Percentiles rank a stretch among this genome's conserved stretches.
phyloP scores from a whole-genome alignment of 1,284 basidiomycete species.

The Tilletiopsis washingtonensis region DNA sequence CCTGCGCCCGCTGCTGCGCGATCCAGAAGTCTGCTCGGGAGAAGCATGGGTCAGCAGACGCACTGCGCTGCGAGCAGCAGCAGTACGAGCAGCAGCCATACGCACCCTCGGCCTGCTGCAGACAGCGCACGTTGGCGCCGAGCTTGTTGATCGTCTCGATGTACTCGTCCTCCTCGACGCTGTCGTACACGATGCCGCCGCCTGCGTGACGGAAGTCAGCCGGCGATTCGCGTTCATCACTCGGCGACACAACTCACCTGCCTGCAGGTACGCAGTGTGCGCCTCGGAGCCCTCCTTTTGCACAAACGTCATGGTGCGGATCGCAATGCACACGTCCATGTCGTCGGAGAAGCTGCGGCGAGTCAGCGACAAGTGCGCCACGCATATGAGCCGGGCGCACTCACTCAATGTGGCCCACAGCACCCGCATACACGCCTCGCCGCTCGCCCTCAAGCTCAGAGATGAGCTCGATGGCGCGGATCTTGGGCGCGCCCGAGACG shows the following conservation, averaged over 20 bases:
- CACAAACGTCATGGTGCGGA: conserved; percentile 90
- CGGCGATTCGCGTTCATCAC: background rate
- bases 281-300: conserved; percentile 50
- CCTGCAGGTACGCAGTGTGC: conserved; percentile 74
- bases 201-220: conserved; percentile 49
- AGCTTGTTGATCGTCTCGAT: conserved; percentile 93
- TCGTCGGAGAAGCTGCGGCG: conserved; percentile 82
- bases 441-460: conserved; percentile 79
- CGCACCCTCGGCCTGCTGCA: conserved; percentile 83
- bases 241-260: conserved; percentile 50
- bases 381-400: no score
- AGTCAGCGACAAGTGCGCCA: no score
- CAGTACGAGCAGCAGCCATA: no score
- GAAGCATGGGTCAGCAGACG: no score
- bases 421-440: conserved; percentile 92
- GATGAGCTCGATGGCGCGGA: conserved; percentile 93
- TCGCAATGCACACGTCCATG: conserved; percentile 98
- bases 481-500: conserved; percentile 97
- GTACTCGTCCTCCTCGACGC: conserved; percentile 94
- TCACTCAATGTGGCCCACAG: conserved; percentile 92
- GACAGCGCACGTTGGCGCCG: conserved; percentile 72
- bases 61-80: no score
- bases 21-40: no score
- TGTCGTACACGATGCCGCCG: conserved; percentile 95
- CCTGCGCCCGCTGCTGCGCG: no score